Evolutionary conservation across 805 yeast species (phyloP).

Genomic region (Metahyphopichia silvanorum): DNA sequence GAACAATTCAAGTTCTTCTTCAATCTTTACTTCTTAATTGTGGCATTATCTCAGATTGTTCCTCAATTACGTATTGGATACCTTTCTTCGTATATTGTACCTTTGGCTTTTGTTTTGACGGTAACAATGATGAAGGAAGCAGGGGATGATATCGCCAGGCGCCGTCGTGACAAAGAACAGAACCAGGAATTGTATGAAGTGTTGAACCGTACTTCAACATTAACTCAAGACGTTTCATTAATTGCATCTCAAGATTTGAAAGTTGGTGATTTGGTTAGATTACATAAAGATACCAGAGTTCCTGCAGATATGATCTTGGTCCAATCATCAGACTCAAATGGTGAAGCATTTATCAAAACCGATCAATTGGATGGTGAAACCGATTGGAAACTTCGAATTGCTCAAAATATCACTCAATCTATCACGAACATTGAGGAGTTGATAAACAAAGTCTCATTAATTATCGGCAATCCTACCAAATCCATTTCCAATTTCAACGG

Average conservation of each 20-base stretch:
- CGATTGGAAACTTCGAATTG: slow-evolving; percentile 92
- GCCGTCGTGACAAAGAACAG: slow-evolving; percentile 86
- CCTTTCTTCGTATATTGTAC: slow-evolving; percentile 87
- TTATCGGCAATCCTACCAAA: slow-evolving; percentile 84
- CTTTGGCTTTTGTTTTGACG: slow-evolving; percentile 84
- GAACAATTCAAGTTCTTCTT: slow-evolving; percentile 97
- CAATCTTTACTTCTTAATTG: slow-evolving; percentile 86
- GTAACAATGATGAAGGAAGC: slow-evolving; percentile 98
- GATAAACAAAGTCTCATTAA: slow-evolving; percentile 44
- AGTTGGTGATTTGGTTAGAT: slow-evolving; percentile 81
- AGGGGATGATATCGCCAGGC: slow-evolving; percentile 84
- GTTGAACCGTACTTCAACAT: slow-evolving; percentile 27
- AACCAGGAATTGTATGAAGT: slow-evolving; percentile 82
- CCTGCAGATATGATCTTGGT: slow-evolving; percentile 92
- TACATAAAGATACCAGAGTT: slow-evolving; percentile 79
- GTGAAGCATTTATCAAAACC: slow-evolving; percentile 91
- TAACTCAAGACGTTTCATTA: slow-evolving; percentile 24
- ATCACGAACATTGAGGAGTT: slow-evolving; percentile 46
- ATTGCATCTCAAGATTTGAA: slow-evolving; percentile 56
- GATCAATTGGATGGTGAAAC: slow-evolving; percentile 99
- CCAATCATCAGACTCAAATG: slow-evolving; percentile 74
- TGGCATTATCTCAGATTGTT: slow-evolving; percentile 88
- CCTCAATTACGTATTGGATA: slow-evolving; percentile 93
- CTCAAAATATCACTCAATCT: slow-evolving; percentile 69
- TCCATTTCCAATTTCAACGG: slow-evolving; percentile 83